Evolutionary conservation across 2,329 filamentous ascomycete species (phyloP).

Genomic region (Cladosporium sp.): DNA sequence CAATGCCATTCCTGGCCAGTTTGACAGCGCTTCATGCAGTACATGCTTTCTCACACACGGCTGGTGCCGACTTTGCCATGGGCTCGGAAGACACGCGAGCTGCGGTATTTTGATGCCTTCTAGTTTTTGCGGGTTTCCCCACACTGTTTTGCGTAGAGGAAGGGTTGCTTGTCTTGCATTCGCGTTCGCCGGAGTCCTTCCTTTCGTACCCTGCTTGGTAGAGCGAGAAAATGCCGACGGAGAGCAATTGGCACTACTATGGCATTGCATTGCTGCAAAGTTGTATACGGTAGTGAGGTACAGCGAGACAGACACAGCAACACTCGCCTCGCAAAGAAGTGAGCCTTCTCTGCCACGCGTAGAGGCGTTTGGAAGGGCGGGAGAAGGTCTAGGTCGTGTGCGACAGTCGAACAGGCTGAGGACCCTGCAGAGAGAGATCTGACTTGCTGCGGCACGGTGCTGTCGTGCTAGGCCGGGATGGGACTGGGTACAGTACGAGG

Average conservation of each 20-base stretch:
- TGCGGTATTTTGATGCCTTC: neutral
- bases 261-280: neutral
- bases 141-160: conserved; percentile 8
- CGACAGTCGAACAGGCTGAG: conserved; percentile 2
- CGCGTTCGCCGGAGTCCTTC: conserved; percentile 10
- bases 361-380: neutral
- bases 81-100: neutral
- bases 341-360: neutral
- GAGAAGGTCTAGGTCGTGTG: conserved; percentile 4
- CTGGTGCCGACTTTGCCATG: neutral
- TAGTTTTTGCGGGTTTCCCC: conserved; percentile 2
- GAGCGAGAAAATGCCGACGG: neutral
- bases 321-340: neutral
- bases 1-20: neutral
- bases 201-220: neutral
- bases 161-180: neutral
- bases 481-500: conserved; percentile 4
- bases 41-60: neutral
- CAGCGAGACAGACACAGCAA: neutral
- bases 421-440: conserved; percentile 17
- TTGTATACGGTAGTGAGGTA: neutral
- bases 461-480: conserved; percentile 8
- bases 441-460: conserved; percentile 4
- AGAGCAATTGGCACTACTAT: neutral
- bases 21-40: neutral